Conservation (phyloP, 768 basidiomycete genomes). For the Tremella yokohamensis region DNA sequence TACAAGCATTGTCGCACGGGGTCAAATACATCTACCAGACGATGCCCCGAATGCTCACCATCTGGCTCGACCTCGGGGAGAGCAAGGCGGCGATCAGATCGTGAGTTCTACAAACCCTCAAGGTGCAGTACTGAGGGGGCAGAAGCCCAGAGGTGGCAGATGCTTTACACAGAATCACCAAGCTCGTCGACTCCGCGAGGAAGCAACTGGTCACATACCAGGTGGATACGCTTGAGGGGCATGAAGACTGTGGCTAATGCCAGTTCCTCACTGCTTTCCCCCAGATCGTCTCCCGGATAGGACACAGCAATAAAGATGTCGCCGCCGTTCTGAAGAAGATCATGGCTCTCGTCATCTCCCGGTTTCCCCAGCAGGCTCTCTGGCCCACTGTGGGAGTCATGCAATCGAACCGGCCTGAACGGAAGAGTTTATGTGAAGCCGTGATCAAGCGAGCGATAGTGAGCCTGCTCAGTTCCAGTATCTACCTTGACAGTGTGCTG, state of each 20-base stretch:
- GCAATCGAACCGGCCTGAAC: slow-evolving; percentile 69
- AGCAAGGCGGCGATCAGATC: slow-evolving; percentile 37
- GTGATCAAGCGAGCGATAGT: slow-evolving; percentile 47
- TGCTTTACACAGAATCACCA: slow-evolving; percentile 59
- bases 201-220: slow-evolving; percentile 72
- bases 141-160: slow-evolving; percentile 1
- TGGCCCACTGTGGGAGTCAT: slow-evolving; percentile 89
- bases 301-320: slow-evolving; percentile 65
- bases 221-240: slow-evolving; percentile 52
- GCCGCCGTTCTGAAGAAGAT: slow-evolving; percentile 62
- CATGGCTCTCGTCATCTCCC: slow-evolving; percentile 68
- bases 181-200: slow-evolving; percentile 59
- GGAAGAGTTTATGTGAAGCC: slow-evolving; percentile 60
- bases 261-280: slow-evolving; percentile 97
- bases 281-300: slow-evolving; percentile 91
- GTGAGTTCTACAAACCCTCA: slow-evolving; percentile 10
- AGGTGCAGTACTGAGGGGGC: not conserved
- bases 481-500: not conserved
- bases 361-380: slow-evolving; percentile 83
- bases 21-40: slow-evolving; percentile 97
- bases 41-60: slow-evolving; percentile 83
- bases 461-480: slow-evolving; percentile 4
- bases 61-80: slow-evolving; percentile 92
- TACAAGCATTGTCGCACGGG: slow-evolving; percentile 69
- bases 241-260: not conserved